Evolutionary conservation across 2,329 filamentous ascomycete species (phyloP), one percentile per base, ranked within the genome.

Genomic region (Pestalotiopsis sp.): DNA sequence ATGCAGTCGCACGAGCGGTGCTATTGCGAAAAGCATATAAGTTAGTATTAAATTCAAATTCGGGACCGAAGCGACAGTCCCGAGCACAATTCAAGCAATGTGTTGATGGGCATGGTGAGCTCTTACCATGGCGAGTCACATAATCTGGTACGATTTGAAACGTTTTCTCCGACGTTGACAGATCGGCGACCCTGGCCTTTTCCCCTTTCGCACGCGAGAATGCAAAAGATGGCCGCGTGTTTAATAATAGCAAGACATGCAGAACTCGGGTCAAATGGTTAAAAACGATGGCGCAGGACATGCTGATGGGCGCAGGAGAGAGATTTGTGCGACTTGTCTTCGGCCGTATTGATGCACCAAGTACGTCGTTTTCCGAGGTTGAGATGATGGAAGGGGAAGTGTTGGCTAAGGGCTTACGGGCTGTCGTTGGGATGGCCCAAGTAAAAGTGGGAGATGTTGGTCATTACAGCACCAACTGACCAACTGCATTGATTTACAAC

Each of bases 101-200:
- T 14, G 11, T 14, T 45, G 40, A 45, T 14, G 40, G 40, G 40
- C 40, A 45, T 45, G 40, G 40, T 45, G 40, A 45, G 17, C 31
- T 41, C 61, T n/a, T 23, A 64, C 61, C 61, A 49, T 64, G 31
- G 20, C 61, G 31, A 41, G 38, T 45, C 17, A 64, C 61, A 64
- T 64, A 64, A 64, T 64, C 61, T n/a, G 61, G 61, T 49, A 64
- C 61, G n/a, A 27, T 64, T 64, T 17, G 31, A 25, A 14, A n/a
- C 9, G 7, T 49, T 41, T n/a, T 36, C 27, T 20, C 61, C 40
- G 31, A 64, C n/a, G 40, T 23, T 36, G 58, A 27, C 14, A 38
- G 14, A 11, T 7, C 31, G 3, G 58, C 40, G 40, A 45, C 12
- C 11, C 40, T 13, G 40, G 40, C 11, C 12, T 61, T n/a, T 5